These are phyloP conservation scores for Cyclaneusma minus DNA, from an alignment of 2,329 filamentous ascomycete species.

Conservation along the genomic window DNA sequence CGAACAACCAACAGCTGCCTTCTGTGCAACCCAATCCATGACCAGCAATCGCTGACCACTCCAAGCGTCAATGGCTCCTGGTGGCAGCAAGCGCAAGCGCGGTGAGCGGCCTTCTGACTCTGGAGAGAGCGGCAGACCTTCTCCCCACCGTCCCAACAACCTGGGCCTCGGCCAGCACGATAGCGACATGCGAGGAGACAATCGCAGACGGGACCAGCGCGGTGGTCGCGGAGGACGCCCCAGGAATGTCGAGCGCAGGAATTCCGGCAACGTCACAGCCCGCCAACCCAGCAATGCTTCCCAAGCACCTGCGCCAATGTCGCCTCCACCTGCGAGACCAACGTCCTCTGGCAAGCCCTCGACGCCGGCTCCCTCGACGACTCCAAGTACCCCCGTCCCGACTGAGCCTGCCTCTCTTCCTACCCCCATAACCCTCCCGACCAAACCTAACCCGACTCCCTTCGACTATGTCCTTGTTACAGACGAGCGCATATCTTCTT, in stretches of 20 bases:
- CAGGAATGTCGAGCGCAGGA: slow-evolving; percentile 14
- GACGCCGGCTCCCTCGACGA: slow-evolving; percentile 9
- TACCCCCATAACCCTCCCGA: slow-evolving; percentile 1
- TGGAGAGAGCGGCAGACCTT: slow-evolving; percentile 33
- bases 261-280: slow-evolving; percentile 14
- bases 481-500: slow-evolving; percentile 48
- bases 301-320: slow-evolving; percentile 17
- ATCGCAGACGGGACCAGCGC: slow-evolving; percentile 30
- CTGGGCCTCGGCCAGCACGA: slow-evolving; percentile 41
- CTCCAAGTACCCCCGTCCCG: slow-evolving; percentile 5
- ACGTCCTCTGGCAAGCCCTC: slow-evolving; percentile 14
- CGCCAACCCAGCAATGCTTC: slow-evolving; percentile 9
- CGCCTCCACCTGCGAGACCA: slow-evolving; percentile 15
- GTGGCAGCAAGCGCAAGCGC: slow-evolving; percentile 20
- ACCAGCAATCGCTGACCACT: slow-evolving; percentile 9
- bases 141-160: slow-evolving; percentile 46
- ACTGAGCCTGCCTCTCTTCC: background rate
- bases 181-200: slow-evolving; percentile 28
- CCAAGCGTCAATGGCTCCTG: slow-evolving; percentile 14
- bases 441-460: slow-evolving; percentile 11
- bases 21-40: too few relatives aligned
- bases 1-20: slow-evolving; percentile 7
- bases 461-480: slow-evolving; percentile 69
- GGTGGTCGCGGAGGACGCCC: slow-evolving; percentile 12
- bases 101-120: slow-evolving; percentile 21